Conservation (phyloP, 2,329 filamentous ascomycete genomes). For the Aspergillus ustus region DNA sequence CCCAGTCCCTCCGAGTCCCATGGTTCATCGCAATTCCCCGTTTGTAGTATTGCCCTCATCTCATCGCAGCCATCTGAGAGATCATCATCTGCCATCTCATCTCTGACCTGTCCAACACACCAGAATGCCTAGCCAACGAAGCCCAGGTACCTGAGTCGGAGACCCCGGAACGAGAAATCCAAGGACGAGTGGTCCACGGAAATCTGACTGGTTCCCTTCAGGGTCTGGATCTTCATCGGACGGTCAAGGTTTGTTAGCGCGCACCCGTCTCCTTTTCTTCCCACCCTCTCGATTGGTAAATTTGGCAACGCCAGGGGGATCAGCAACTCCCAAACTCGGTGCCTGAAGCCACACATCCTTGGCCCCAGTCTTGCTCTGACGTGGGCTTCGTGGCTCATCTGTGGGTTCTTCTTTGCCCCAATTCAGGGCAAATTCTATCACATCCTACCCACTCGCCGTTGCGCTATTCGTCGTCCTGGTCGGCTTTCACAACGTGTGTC, state of each 20-base stretch:
- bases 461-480: not conserved
- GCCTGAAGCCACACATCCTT: slow-evolving; percentile 13
- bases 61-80: not conserved
- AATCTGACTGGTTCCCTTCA: slow-evolving; percentile 9
- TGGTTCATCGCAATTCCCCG: not conserved
- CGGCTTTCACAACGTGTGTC: not conserved
- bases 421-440: not conserved
- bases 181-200: not conserved
- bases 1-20: not conserved
- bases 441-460: slow-evolving; percentile 6
- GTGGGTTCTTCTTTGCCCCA: not conserved
- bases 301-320: slow-evolving; percentile 15
- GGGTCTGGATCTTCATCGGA: slow-evolving; percentile 7
- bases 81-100: slow-evolving; percentile 13
- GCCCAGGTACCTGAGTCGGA: slow-evolving; percentile 11
- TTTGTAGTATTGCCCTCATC: not conserved
- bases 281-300: not conserved
- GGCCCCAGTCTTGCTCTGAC: slow-evolving; percentile 11
- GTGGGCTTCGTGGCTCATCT: slow-evolving; percentile 7
- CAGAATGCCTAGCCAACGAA: not conserved
- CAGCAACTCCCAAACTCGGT: slow-evolving; percentile 16
- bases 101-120: slow-evolving; percentile 15
- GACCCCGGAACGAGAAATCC: not conserved
- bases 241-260: slow-evolving; percentile 16
- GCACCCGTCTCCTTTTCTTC: not conserved